These are phyloP conservation scores for Tremellales sp. DNA, from an alignment of 1,284 basidiomycete genomes.

Conservation along the genomic window DNA sequence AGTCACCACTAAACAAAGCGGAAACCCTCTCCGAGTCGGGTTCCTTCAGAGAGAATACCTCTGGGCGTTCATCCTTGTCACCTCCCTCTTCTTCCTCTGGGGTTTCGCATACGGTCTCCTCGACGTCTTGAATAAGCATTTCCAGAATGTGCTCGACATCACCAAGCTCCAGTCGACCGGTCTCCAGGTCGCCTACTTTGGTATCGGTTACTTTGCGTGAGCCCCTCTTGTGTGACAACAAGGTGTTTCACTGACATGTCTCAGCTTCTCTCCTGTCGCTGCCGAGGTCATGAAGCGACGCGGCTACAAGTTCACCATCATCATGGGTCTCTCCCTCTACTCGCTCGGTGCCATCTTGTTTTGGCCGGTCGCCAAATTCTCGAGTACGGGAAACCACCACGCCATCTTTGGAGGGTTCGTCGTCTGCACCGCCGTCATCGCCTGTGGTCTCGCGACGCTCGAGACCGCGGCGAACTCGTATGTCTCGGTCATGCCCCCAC, in stretches of 20 bases:
- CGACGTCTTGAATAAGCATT: conserved; percentile 73
- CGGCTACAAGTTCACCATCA: conserved; percentile 54
- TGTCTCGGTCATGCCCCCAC: conserved; percentile 57
- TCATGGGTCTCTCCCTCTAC: conserved; percentile 65
- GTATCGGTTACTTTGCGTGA: conserved; percentile 57
- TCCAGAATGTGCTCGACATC: conserved; percentile 67
- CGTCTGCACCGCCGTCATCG: conserved; percentile 60
- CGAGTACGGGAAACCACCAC: conserved; percentile 37
- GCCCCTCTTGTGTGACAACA: conserved; percentile 38
- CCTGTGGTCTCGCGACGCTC: conserved; percentile 58
- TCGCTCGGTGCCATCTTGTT: conserved; percentile 71
- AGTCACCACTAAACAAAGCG: conserved; percentile 25
- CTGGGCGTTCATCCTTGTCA: conserved; percentile 65
- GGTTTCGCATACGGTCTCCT: conserved; percentile 61
- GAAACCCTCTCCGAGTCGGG: conserved; percentile 36
- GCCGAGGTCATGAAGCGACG: conserved; percentile 46
- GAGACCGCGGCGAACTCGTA: conserved; percentile 65
- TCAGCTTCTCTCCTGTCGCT: conserved; percentile 45
- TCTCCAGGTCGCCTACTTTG: conserved; percentile 79
- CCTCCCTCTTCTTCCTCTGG: conserved; percentile 77
- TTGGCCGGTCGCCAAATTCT: conserved; percentile 71
- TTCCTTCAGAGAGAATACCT: conserved; percentile 39
- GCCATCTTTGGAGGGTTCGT: conserved; percentile 67
- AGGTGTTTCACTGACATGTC: conserved; percentile 2
- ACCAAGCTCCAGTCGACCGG: conserved; percentile 74